Evolutionary conservation across 1,139 yeast species (phyloP).

Genomic region (Torulaspora pretoriensis): DNA sequence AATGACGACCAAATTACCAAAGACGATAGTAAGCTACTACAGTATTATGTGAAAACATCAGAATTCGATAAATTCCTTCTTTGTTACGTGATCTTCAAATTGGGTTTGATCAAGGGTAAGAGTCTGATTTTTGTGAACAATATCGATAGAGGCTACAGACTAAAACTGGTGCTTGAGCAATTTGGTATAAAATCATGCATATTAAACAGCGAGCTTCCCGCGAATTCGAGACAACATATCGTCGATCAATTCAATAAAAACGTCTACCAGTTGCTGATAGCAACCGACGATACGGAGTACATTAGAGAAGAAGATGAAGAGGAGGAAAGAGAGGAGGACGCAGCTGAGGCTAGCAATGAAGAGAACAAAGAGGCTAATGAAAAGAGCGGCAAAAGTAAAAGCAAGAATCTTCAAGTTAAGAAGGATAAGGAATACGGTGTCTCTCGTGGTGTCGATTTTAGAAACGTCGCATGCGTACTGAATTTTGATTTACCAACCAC

Average conservation of each 20-base stretch:
- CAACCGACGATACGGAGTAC: constrained; percentile 85
- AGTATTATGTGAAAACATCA: constrained; percentile 78
- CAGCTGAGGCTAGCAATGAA: constrained; percentile 27
- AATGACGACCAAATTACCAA: constrained; percentile 59
- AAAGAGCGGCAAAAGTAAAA: constrained; percentile 19
- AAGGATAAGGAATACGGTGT: constrained; percentile 83
- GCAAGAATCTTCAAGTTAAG: constrained; percentile 38
- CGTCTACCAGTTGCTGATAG: constrained; percentile 81
- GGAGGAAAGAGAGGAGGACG: constrained; percentile 36
- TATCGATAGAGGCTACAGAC: constrained; percentile 91
- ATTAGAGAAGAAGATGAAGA: constrained; percentile 51
- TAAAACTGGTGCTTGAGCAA: constrained; percentile 87
- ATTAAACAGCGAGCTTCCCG: constrained; percentile 86
- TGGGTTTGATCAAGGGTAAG: constrained; percentile 85
- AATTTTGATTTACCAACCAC: constrained; percentile 93
- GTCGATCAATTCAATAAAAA: constrained; percentile 93
- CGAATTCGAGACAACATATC: constrained; percentile 88
- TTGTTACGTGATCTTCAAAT: constrained; percentile 86
- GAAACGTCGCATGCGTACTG: constrained; percentile 91
- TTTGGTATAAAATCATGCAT: constrained; percentile 89
- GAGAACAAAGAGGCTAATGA: constrained; percentile 19
- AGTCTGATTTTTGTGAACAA: constrained; percentile 87
- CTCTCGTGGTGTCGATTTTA: constrained; percentile 95
- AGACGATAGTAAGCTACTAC: constrained; percentile 59
- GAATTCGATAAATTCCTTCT: constrained; percentile 91